Percentiles rank a stretch among this genome's conserved stretches.
phyloP scores from a whole-genome alignment of 352 stramenopile genomes.

The Lagenidium giganteum region DNA sequence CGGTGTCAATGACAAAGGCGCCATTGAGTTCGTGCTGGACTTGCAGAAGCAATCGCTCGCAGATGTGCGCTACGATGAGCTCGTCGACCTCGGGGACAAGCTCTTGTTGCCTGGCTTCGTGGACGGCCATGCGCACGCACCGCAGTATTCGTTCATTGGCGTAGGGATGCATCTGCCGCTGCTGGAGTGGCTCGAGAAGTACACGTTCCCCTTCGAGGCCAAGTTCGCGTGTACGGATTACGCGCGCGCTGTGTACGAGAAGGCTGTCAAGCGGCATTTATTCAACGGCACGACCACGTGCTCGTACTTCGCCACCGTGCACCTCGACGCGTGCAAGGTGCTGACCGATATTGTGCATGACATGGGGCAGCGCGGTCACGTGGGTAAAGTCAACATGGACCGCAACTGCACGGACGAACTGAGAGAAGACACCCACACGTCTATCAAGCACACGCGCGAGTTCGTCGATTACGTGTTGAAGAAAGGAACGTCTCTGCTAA shows the following conservation, averaged over 20 bases:
- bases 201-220: conserved; percentile 92
- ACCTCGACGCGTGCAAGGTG: conserved; percentile 88
- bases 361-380: conserved; percentile 85
- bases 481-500: conserved; percentile 73
- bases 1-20: conserved; percentile 37
- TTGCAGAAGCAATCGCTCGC: conserved; percentile 19
- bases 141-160: conserved; percentile 92
- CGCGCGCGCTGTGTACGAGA: conserved; percentile 82
- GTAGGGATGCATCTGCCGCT: conserved; percentile 92
- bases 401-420: conserved; percentile 83
- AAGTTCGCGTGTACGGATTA: conserved; percentile 66
- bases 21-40: conserved; percentile 44
- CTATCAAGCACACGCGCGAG: conserved; percentile 73
- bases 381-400: conserved; percentile 97
- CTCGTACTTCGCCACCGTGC: conserved; percentile 92
- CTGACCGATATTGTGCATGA: conserved; percentile 82
- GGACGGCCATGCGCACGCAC: conserved; percentile 92
- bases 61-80: conserved; percentile 17
- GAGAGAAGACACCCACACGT: conserved; percentile 81
- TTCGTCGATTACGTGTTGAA: conserved; percentile 86
- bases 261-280: conserved; percentile 84
- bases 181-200: conserved; percentile 91
- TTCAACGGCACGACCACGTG: conserved; percentile 90
- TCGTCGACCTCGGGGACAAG: conserved; percentile 64
- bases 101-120: conserved; percentile 92